phyloP scores from a whole-genome alignment of 2,329 filamentous ascomycete genomes.

The Sclerotinia minor region DNA sequence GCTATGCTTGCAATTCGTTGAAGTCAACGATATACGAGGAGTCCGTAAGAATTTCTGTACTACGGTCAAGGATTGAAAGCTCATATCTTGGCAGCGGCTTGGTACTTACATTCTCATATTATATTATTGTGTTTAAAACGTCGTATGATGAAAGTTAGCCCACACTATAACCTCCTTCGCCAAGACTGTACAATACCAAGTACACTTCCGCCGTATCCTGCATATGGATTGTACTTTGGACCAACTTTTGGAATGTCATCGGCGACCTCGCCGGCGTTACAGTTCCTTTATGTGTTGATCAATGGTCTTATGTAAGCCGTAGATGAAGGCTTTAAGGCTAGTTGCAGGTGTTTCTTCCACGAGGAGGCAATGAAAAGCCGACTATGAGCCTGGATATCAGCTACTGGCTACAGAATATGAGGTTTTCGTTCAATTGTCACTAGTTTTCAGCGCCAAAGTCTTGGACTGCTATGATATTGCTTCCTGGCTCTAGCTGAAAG shows the following conservation, averaged over 20 bases:
- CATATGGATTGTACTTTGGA: background rate
- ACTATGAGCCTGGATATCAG: background rate
- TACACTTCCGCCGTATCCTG: background rate
- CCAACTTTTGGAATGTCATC: background rate
- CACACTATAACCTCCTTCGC: background rate
- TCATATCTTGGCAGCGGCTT: background rate
- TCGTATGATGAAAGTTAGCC: constrained; percentile 1
- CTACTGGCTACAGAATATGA: background rate
- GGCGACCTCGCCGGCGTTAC: background rate
- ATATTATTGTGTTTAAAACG: background rate
- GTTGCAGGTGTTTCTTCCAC: background rate
- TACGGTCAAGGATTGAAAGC: background rate
- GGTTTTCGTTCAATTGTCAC: background rate
- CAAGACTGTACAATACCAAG: background rate
- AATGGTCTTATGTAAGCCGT: background rate
- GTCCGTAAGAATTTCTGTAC: background rate
- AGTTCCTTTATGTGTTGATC: background rate
- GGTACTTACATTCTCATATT: background rate
- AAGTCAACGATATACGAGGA: background rate
- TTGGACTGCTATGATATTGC: background rate
- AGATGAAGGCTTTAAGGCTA: background rate
- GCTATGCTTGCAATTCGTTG: background rate
- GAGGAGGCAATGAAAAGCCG: background rate
- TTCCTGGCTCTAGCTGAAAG: background rate
- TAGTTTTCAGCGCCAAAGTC: background rate